These are phyloP conservation scores for Phytophthora ohioensis DNA, from an alignment of 352 stramenopile species.

Conservation along the genomic window DNA sequence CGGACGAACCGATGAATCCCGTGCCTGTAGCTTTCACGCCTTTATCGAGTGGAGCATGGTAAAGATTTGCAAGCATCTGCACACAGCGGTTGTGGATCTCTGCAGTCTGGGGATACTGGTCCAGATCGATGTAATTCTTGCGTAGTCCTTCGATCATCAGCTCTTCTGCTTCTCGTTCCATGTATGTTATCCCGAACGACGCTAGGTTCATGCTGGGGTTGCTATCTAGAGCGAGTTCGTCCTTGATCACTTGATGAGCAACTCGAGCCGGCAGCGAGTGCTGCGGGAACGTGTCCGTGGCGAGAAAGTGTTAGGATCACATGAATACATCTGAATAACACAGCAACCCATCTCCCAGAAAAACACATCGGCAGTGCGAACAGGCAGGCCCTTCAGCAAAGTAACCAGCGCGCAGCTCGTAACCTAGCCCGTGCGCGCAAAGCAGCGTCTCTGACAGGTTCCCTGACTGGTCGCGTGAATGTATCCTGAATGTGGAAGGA, in stretches of 20 bases:
- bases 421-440: no score
- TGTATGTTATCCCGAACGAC: constrained; percentile 91
- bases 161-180: constrained; percentile 88
- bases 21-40: constrained; percentile 71
- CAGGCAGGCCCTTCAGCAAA: no score
- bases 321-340: no score
- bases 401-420: no score
- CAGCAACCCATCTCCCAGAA: no score
- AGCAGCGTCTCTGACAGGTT: no score
- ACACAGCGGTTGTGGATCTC: constrained; percentile 93
- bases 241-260: constrained; percentile 84
- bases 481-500: no score
- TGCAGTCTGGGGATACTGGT: constrained; percentile 90
- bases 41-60: constrained; percentile 62
- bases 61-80: constrained; percentile 91
- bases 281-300: constrained; percentile 54
- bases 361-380: no score
- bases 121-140: constrained; percentile 92
- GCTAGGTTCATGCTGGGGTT: constrained; percentile 91
- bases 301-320: background rate
- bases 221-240: constrained; percentile 86
- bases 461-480: no score
- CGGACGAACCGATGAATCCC: constrained; percentile 90
- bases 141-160: constrained; percentile 83
- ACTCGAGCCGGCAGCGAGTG: constrained; percentile 70